Percentiles rank a stretch among this genome's conserved stretches.
phyloP scores from a whole-genome alignment of 2,329 filamentous ascomycete genomes.

The Botrytis byssoidea region DNA sequence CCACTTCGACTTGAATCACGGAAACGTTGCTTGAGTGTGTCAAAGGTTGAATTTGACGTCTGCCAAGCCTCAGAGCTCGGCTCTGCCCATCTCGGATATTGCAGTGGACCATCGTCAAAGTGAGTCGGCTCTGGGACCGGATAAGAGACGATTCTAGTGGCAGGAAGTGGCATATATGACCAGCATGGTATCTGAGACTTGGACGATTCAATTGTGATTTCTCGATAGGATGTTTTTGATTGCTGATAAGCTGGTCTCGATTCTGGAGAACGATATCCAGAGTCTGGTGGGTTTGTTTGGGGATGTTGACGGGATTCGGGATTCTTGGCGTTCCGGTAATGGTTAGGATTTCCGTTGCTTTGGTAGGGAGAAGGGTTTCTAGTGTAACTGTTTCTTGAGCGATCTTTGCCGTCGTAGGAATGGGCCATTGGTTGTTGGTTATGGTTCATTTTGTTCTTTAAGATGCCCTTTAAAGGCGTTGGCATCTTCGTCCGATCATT shows the following conservation, averaged over 20 bases:
- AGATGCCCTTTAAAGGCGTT: neutral
- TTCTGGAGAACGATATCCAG: neutral
- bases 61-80: neutral
- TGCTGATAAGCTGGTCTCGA: neutral
- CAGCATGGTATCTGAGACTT: neutral
- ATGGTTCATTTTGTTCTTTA: neutral
- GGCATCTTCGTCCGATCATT: neutral
- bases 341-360: neutral
- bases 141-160: neutral
- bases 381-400: neutral
- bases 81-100: neutral
- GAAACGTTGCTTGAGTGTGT: neutral
- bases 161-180: neutral
- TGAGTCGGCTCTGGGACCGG: neutral
- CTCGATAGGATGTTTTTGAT: neutral
- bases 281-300: neutral
- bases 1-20: neutral
- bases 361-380: neutral
- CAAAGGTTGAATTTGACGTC: neutral
- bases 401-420: neutral
- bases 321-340: neutral
- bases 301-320: too few species aligned
- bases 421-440: too few species aligned
- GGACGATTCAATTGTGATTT: neutral
- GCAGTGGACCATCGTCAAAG: neutral